Evolutionary conservation across 78 protist genomes (phyloP).

Genomic region (Bigelowiella natans): DNA sequence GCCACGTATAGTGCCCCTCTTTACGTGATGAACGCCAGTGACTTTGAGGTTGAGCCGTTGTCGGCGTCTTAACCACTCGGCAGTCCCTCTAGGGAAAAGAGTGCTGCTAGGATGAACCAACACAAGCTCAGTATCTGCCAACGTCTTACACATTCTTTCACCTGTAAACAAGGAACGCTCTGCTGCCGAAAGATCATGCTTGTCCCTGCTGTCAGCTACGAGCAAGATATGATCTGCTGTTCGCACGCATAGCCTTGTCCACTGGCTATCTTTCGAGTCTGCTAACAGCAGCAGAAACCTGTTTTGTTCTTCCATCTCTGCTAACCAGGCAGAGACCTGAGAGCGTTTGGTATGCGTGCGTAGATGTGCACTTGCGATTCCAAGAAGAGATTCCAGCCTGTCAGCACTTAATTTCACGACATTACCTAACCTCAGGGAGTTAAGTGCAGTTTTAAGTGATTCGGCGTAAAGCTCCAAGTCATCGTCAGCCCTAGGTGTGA

Average conservation of each 20-base stretch:
- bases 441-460: no score
- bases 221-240: background rate
- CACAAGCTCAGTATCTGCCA: background rate
- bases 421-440: no score
- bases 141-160: background rate
- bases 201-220: background rate
- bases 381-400: no score
- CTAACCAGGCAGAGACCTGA: background rate
- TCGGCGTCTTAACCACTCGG: background rate
- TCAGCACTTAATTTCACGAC: no score
- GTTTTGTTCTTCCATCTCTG: background rate
- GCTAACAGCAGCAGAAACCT: background rate
- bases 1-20: background rate
- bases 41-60: background rate
- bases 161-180: no score
- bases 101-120: background rate
- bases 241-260: background rate
- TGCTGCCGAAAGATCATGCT: no score
- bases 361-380: no score
- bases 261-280: background rate
- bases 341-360: no score
- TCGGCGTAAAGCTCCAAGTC: background rate
- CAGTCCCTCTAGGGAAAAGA: background rate
- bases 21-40: background rate
- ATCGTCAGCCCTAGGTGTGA: background rate